phyloP scores from a whole-genome alignment of 2,329 filamentous ascomycete species.

The Raffaelea arxii region DNA sequence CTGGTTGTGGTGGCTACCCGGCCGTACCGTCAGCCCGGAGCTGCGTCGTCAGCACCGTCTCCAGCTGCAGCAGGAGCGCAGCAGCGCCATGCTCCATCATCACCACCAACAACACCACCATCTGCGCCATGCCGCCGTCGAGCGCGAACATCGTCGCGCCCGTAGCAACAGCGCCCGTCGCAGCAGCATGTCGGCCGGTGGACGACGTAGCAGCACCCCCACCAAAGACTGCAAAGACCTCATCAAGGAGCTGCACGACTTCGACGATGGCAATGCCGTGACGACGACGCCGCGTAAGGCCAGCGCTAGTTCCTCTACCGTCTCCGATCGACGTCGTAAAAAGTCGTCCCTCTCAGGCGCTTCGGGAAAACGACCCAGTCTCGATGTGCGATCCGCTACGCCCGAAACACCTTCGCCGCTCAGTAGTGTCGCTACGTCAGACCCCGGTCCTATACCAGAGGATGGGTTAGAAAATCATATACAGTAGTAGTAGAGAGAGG shows the following conservation, averaged over 20 bases:
- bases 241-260: too few relatives aligned
- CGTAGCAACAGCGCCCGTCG: constrained; percentile 44
- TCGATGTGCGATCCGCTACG: constrained; percentile 37
- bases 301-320: constrained; percentile 36
- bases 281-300: constrained; percentile 33
- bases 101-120: constrained; percentile 26
- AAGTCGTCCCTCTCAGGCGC: constrained; percentile 20
- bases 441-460: too few relatives aligned
- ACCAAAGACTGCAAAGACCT: too few relatives aligned
- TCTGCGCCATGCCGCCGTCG: constrained; percentile 31
- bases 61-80: constrained; percentile 6
- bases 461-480: too few relatives aligned
- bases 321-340: constrained; percentile 42
- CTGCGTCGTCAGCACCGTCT: constrained; percentile 17
- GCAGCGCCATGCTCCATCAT: neutral
- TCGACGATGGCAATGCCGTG: constrained; percentile 36
- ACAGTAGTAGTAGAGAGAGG: too few relatives aligned
- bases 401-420: too few relatives aligned
- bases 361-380: constrained; percentile 30
- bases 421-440: too few relatives aligned
- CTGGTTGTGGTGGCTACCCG: constrained; percentile 82
- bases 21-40: constrained; percentile 35
- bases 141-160: constrained; percentile 37
- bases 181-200: constrained; percentile 37
- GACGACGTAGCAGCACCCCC: too few relatives aligned